phyloP scores from a whole-genome alignment of 768 basidiomycete species.

The Lactarius tabidus region DNA sequence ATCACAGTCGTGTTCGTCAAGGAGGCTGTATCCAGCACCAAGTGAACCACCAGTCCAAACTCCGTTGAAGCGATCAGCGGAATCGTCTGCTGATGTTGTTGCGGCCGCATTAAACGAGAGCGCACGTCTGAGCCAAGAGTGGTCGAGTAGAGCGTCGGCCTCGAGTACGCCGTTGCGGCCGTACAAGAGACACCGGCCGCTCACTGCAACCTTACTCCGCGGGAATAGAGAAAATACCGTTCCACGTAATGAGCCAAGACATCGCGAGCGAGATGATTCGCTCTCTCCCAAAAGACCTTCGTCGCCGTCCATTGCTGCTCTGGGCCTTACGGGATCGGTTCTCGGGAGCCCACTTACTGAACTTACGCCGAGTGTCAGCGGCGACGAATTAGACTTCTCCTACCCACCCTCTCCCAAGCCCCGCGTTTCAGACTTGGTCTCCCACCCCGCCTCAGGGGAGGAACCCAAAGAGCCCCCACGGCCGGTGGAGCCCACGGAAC shows the following conservation, averaged over 20 bases:
- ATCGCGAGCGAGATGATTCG: neutral
- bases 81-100: conserved; percentile 15
- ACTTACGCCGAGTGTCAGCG: neutral
- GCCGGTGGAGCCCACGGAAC: neutral
- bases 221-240: neutral
- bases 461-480: neutral
- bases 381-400: conserved; percentile 16
- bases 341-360: neutral
- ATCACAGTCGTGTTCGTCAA: neutral
- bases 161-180: conserved; percentile 11
- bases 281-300: neutral
- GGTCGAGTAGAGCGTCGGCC: neutral
- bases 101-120: conserved; percentile 17
- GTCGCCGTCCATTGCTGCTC: conserved; percentile 6
- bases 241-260: neutral
- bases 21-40: neutral
- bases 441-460: neutral
- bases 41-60: neutral
- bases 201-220: neutral
- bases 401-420: conserved; percentile 5
- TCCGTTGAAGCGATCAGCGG: neutral
- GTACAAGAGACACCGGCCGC: conserved; percentile 6
- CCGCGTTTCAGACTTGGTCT: neutral
- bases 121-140: neutral
- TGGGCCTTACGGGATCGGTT: neutral